Evolutionary conservation across 768 basidiomycete genomes (phyloP), one percentile per base, ranked within the genome.

Genomic region (Fistulinella prunicolor): DNA sequence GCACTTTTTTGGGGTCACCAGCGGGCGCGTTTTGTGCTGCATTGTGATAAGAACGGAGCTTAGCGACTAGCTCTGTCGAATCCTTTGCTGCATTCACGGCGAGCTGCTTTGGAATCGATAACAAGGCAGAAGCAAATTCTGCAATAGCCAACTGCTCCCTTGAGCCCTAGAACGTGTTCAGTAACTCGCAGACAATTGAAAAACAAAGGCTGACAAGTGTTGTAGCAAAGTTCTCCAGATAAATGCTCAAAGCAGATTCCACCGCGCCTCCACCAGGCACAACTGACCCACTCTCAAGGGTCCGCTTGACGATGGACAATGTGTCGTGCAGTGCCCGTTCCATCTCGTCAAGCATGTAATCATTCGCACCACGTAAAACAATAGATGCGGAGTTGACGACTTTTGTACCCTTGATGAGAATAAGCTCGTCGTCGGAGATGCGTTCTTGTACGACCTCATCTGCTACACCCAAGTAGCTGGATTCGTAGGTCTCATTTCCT

Each of bases 331-430:
- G 68, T 0, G 92, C 87, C 40, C 96, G 77, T 72, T 99, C 96
- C 96, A 98, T 99, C 77, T 99, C 96, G 66, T 99, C 96, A 58
- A 98, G 73, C 89, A 97, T 94, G 68, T 95, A 97, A 69, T 99
- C 96, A 68, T 98, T 99, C 23, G 96, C 96, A 38, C 96, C 96
- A 46, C 96, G 82, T 49, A 99, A 76, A 49, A 99, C 82, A 61
- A 99, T 89, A 17, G 94, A 96, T 13, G 88, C 78, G 20, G 93
- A 94, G 73, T 73, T 94, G 63, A 98, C 94, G 35, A 93, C 86
- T 71, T 95, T 98, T 42, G 94, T 98, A 3, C 96, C 96, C 74
- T 97, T 99, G 74, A 98, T 76, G 55, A 99, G 73, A 67, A 98
- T 98, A 38, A 96, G 79, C 65, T 99, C 95, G 66, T 99, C 96